These are phyloP conservation scores for Phytophthora syringae DNA, from an alignment of 352 stramenopile species.

Conservation along the genomic window DNA sequence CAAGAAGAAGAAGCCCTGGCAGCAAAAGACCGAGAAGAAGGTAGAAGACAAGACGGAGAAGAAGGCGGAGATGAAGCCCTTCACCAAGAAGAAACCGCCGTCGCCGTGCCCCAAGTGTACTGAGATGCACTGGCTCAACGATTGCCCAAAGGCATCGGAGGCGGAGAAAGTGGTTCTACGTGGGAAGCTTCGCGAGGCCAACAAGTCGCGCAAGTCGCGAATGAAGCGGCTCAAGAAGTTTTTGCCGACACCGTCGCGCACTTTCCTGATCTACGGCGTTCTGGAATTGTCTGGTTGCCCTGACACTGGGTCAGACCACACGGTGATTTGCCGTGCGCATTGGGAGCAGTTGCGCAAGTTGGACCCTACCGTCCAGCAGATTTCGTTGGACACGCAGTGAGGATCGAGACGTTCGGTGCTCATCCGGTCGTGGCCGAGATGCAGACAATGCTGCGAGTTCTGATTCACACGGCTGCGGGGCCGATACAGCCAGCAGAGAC, in stretches of 20 bases:
- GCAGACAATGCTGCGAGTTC: not conserved
- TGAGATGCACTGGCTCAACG: conserved; percentile 1
- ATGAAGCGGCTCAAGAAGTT: not conserved
- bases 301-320: not conserved
- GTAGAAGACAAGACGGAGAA: not conserved
- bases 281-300: not conserved
- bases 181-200: not conserved
- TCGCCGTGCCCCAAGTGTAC: too few species aligned
- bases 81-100: not conserved
- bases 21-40: too few species aligned
- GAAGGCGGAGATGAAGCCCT: not conserved
- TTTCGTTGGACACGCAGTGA: not conserved
- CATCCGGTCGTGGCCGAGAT: not conserved
- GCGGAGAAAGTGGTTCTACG: not conserved
- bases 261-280: not conserved
- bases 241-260: not conserved
- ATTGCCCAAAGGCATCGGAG: not conserved
- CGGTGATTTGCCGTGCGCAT: not conserved
- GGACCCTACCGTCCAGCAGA: not conserved
- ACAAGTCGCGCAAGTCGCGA: not conserved
- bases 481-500: not conserved
- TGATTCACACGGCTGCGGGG: not conserved
- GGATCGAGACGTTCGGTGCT: not conserved
- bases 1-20: too few species aligned
- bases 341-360: not conserved